Percentiles rank a stretch among this genome's conserved stretches.
Conservation (phyloP, 2,329 filamentous ascomycete species). For the Cephalotrichum gorgonifer region DNA sequence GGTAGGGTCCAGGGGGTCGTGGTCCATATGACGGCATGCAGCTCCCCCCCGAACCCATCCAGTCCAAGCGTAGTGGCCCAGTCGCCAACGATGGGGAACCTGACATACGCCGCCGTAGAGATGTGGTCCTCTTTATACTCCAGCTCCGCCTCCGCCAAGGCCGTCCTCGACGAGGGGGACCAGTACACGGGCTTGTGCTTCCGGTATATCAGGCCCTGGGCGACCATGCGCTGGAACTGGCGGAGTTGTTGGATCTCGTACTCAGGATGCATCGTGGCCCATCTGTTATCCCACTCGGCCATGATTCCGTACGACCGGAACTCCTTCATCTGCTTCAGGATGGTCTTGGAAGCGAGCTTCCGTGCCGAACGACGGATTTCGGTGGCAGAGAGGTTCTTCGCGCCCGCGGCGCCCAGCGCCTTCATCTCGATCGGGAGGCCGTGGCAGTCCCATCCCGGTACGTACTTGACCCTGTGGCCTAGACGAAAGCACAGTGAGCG, state of each 20-base stretch:
- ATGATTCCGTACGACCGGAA: constrained; percentile 70
- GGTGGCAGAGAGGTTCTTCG: constrained; percentile 36
- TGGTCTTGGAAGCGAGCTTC: constrained; percentile 55
- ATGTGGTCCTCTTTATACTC: constrained; percentile 70
- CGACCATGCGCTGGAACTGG: constrained; percentile 67
- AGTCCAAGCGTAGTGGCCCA: constrained; percentile 22
- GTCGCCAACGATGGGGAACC: constrained; percentile 55
- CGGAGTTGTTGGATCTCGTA: constrained; percentile 68
- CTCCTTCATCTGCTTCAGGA: constrained; percentile 61
- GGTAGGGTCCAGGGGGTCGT: constrained; percentile 97
- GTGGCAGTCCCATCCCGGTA: constrained; percentile 97
- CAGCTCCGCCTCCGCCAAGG: constrained; percentile 73
- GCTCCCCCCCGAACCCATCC: constrained; percentile 27
- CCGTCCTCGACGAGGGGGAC: constrained; percentile 70
- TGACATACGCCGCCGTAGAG: constrained; percentile 67
- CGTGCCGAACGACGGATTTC: constrained; percentile 56
- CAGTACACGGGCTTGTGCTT: constrained; percentile 79
- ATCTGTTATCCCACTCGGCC: constrained; percentile 68
- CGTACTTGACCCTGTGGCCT: constrained; percentile 63
- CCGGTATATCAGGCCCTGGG: constrained; percentile 63
- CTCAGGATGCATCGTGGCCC: constrained; percentile 67
- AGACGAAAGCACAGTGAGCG: background rate
- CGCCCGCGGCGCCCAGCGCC: constrained; percentile 52
- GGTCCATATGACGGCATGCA: constrained; percentile 93
- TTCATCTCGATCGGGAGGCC: constrained; percentile 96